Base-by-base conservation (phyloP, 2,329 filamentous ascomycete genomes). In the Talaromyces sp. region DNA sequence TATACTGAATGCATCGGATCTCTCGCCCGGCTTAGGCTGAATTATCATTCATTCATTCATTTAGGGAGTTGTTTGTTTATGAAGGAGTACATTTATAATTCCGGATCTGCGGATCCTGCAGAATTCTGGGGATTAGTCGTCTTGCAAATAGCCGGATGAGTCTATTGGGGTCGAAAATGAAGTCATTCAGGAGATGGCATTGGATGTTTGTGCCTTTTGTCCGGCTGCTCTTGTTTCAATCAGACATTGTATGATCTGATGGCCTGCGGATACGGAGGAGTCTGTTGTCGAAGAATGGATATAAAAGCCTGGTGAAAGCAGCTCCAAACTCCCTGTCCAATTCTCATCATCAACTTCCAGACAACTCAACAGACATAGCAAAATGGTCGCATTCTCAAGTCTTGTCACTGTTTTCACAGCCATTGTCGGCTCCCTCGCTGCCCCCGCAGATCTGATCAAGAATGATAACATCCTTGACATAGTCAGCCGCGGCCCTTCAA, bases 331-430 rank as follows among this genome's bases (percentile, higher is more conserved):
- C 27, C 11, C 14, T 16, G 45, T 48, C 13, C 31, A n/a, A 10
- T 2, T n/a, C 50, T 54, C 50, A 54, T 54, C 50, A 54, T 33
- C 27, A 31, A 33, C 48, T 31, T 3, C 5, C 16, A 33, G 8
- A 52, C 14, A 7, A 33, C 48, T n/a, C 4, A n/a, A 52, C 43
- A 24, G 10, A 48, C 6, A 31, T 16, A 31, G 27, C 48, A 63
- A 63, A 19, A 63, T 63, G 62, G 52, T 63, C 41, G n/a, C 62
- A 22, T 31, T 59, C 22, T 59, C 62, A 22, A 58, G 50, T 14
- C 43, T 63, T 22, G 6, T 63, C 14, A 22, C 47, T 31, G 31
- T 43, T 33, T 22, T 63, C 10, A 27, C 43, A 33, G 33, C 31
- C 11, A 33, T 52, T 27, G 19, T 19, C 1, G 54, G 50, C 19